Evolutionary conservation across 2,329 filamentous ascomycete genomes (phyloP).

Genomic region (Ciborinia camelliae): DNA sequence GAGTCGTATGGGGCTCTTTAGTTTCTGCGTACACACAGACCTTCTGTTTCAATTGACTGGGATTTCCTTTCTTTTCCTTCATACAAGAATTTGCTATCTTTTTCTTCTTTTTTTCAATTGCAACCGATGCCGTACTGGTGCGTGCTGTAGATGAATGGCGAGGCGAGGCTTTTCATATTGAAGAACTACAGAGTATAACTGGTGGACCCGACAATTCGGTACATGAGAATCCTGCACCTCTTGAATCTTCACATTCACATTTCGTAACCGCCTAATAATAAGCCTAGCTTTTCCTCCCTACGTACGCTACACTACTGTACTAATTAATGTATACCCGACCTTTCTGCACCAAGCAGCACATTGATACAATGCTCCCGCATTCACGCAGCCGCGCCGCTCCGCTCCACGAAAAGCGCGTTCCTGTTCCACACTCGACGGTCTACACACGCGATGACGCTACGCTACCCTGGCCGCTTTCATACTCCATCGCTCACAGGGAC

Average conservation of each 20-base stretch:
- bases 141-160: background rate
- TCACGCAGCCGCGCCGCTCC: constrained; percentile 9
- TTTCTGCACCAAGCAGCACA: background rate
- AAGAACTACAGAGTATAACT: too few relatives aligned
- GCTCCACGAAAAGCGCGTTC: background rate
- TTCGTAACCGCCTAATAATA: too few relatives aligned
- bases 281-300: too few relatives aligned
- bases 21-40: background rate
- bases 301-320: too few relatives aligned
- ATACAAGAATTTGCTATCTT: too few relatives aligned
- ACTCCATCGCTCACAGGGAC: background rate
- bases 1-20: background rate
- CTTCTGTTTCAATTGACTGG: too few relatives aligned
- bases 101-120: too few relatives aligned
- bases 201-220: constrained; percentile 1
- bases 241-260: background rate
- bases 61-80: too few relatives aligned
- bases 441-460: constrained; percentile 2
- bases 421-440: background rate
- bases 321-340: background rate
- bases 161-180: background rate
- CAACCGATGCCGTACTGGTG: too few relatives aligned
- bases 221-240: too few relatives aligned
- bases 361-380: background rate
- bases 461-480: background rate